These are phyloP conservation scores for Puccinellia tenuiflora DNA, from an alignment of 176 grass and related monocot species.

Conservation along the genomic window DNA sequence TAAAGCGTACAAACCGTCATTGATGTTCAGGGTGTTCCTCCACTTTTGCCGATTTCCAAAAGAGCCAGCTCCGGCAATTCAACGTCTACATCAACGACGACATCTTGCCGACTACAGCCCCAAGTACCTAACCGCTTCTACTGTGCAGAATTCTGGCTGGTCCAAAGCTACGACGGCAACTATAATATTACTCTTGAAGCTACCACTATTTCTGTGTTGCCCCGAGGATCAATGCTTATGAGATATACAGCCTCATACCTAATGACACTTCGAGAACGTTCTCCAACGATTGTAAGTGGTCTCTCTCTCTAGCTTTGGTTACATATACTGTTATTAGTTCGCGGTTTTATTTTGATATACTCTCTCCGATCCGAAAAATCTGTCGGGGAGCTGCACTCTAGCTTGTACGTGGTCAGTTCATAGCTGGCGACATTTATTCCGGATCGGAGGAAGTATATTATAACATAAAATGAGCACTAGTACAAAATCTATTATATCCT, in stretches of 20 bases:
- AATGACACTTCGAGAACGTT: not conserved
- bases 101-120: not conserved
- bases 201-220: not conserved
- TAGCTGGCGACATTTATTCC: too few species aligned
- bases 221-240: slow-evolving; percentile 24
- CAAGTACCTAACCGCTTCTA: not conserved
- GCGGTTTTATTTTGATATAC: too few species aligned
- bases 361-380: too few species aligned
- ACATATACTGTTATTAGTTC: too few species aligned
- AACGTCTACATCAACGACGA: not conserved
- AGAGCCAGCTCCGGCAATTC: not conserved
- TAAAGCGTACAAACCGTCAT: not conserved
- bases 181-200: not conserved
- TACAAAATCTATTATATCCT: not conserved
- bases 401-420: too few species aligned
- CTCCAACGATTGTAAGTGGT: not conserved
- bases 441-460: too few species aligned
- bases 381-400: too few species aligned
- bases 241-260: not conserved
- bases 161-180: not conserved
- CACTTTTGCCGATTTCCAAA: slow-evolving; percentile 18
- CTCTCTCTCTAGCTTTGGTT: too few species aligned
- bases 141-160: not conserved
- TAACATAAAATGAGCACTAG: not conserved
- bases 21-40: not conserved